phyloP scores from a whole-genome alignment of 352 stramenopile species.

The Elongisporangium anandrum region DNA sequence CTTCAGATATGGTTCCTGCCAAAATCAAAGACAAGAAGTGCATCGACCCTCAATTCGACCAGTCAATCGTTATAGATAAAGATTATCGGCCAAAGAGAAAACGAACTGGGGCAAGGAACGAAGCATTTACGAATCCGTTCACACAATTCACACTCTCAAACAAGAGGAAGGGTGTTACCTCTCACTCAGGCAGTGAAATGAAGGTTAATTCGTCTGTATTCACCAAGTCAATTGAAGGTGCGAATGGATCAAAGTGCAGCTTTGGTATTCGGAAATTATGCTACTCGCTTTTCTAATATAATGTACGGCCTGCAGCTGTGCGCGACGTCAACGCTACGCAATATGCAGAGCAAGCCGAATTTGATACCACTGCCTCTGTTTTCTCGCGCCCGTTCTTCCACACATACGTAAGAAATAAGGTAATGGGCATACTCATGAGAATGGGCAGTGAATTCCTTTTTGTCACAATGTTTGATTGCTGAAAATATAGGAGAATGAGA shows the following conservation, averaged over 20 bases:
- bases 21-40: background rate
- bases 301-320: background rate
- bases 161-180: background rate
- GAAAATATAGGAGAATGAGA: background rate
- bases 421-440: background rate
- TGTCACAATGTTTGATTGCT: background rate
- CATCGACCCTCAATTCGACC: background rate
- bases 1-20: background rate
- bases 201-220: background rate
- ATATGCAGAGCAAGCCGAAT: background rate
- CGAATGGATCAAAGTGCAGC: too few relatives aligned
- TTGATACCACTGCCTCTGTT: background rate
- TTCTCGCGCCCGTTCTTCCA: constrained; percentile 9
- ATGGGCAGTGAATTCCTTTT: background rate
- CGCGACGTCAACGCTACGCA: background rate
- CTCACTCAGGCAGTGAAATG: background rate
- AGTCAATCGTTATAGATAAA: background rate
- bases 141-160: background rate
- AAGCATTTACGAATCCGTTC: background rate
- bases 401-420: constrained; percentile 14
- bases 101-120: background rate
- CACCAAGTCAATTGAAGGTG: background rate
- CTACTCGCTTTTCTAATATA: background rate
- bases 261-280: background rate
- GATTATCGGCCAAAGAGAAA: background rate